Evolutionary conservation across 176 grass and related monocot species (phyloP), one percentile per base, ranked within the genome.

Genomic region (Alloteropsis semialata): DNA sequence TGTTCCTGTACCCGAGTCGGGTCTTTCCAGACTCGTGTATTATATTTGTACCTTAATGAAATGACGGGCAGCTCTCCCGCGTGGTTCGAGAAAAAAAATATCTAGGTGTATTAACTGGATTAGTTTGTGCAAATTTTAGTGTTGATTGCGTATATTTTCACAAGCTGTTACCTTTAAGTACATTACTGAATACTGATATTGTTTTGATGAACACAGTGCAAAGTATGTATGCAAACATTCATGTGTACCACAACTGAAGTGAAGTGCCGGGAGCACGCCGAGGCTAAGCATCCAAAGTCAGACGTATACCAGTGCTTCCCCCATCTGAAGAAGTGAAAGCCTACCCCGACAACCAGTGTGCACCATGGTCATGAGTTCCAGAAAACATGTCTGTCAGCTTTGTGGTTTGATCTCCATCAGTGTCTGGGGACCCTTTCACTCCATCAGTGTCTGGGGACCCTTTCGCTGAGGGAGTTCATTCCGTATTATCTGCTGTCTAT

Each of bases 211-310:
- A 64, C 43, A 61, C 76, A 94, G 89, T 94, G 92, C 86, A 94
- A 94, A 65, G 89, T 94, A 11, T 91, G 92, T 44, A 94, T 91
- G 92, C 89, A 91, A 74, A 91, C 92, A 33, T 94, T 94, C 69
- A 94, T 94, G 41, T 94, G 89, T 45, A 94, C 92, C 32, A 91
- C 92, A 28, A 89, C 89, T 9, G 92, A 94, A 87, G 89, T 84
- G 29, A 91, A 91, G 65, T 94, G 92, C 57, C 75, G 80, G 59
- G 92, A 94, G 64, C 89, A 91, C 19, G 86, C 80, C 0, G 92
- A 87, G 62, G 86, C 89, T 11, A 94, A 94, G 58, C 92, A 94
- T 81, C 89, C 92, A 5, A 94, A 94, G 70, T 36, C 83, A 16
- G 88, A 88, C 39, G 60, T 88, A n/a, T 89, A 82, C 80, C 86